Conservation (phyloP, 805 yeast species). For the Lachancea fermentati region DNA sequence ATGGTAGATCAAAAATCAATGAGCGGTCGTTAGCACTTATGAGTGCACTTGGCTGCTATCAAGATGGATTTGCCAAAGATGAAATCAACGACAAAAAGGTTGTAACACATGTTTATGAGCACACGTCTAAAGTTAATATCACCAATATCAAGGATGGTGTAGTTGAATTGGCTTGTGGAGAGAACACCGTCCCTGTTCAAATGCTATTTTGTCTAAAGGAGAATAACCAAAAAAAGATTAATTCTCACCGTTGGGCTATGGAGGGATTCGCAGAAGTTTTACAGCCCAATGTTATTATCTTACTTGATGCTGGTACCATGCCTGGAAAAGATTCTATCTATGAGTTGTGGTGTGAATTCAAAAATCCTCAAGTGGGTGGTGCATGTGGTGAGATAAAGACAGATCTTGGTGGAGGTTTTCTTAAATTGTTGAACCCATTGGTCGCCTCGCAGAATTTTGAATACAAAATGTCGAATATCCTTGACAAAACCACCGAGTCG, state of each 20-base stretch:
- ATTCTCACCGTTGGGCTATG: constrained; percentile 95
- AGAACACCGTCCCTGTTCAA: constrained; percentile 74
- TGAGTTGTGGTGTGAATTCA: constrained; percentile 83
- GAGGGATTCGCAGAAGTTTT: constrained; percentile 84
- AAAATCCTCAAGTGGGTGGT: constrained; percentile 80
- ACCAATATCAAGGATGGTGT: constrained; percentile 55
- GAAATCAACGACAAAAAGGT: constrained; percentile 79
- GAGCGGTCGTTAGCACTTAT: constrained; percentile 73
- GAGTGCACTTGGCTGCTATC: constrained; percentile 85
- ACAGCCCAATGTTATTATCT: constrained; percentile 74
- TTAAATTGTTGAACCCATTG: constrained; percentile 67
- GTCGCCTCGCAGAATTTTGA: constrained; percentile 97
- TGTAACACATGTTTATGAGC: constrained; percentile 85
- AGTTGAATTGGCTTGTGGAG: constrained; percentile 47
- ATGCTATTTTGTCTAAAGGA: constrained; percentile 86
- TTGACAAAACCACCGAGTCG: constrained; percentile 94
- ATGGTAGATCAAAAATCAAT: constrained; percentile 82
- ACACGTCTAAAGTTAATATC: constrained; percentile 87
- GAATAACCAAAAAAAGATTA: constrained; percentile 81
- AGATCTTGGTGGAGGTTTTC: constrained; percentile 59
- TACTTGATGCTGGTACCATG: constrained; percentile 92
- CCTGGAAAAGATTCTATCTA: constrained; percentile 82
- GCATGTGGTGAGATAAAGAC: constrained; percentile 97
- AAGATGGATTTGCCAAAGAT: constrained; percentile 93
- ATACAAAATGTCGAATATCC: constrained; percentile 88